Base-by-base conservation (phyloP, 805 yeast genomes). In the Yarrowia divulgata region DNA sequence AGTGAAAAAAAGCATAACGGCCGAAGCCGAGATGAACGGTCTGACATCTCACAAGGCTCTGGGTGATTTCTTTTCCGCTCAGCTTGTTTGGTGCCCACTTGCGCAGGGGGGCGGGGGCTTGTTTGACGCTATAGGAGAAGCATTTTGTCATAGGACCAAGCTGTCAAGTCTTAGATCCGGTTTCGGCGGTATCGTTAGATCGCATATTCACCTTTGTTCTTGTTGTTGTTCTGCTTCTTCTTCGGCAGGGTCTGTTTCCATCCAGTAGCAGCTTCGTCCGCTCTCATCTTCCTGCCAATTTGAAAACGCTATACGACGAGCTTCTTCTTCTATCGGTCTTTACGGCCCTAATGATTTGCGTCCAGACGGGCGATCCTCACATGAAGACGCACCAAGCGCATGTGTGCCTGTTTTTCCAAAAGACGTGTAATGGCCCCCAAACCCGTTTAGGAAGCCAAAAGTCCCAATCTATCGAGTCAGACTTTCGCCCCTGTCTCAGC, bases 271-370 rank as follows among this genome's bases (percentile, higher is more conserved):
- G 7, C 1, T 9, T 14, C 43, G 7, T 14, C 43, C 3, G n/a
- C 18, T 5, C 43, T 40, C 43, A 14, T 7, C 7, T n/a, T 6
- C n/a, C 13, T 32, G 37, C 16, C 29, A 29, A 18, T 48, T 48
- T 48, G 54, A 50, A 49, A 50, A 29, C n/a, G 29, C 57, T 50
- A 34, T 50, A 34, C 40, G 14, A 18, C n/a, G 42, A 9, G 40
- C 42, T 18, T 18, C 58, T 37, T 23, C 42, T 18, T 18, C 58
- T 37, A 39, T 23, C 60, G 45, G 45, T 8, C 35, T 39, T 23
- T 35, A 8, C 45, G 45, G 60, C 60, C 4, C 16, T 37, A 54
- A 39, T 19, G 60, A 54, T 54, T 39, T 37, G 34, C 60, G 14
- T 10, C 39, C 18, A 39, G 57, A 34, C 23, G 32, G 45, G 39